Evolutionary conservation across 305 asterid genomes (phyloP).

Genomic region (Salvia sclarea): DNA sequence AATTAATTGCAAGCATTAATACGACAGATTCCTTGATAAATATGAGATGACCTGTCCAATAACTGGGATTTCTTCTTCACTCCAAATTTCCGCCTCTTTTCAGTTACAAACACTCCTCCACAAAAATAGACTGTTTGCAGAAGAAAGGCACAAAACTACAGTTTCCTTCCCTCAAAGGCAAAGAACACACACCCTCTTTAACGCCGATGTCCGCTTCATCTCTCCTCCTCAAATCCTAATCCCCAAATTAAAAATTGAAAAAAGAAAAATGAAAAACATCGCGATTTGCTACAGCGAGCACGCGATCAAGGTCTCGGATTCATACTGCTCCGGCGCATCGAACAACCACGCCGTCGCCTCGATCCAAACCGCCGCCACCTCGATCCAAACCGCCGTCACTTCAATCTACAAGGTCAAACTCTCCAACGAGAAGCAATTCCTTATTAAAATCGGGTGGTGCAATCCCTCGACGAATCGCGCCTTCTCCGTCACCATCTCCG

Average conservation of each 20-base stretch:
- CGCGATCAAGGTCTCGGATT: conserved; percentile 73
- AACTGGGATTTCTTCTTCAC: conserved; percentile 32
- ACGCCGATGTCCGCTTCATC: neutral
- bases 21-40: conserved; percentile 22
- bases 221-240: neutral
- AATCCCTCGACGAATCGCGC: conserved; percentile 35
- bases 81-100: conserved; percentile 16
- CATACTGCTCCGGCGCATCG: conserved; percentile 66
- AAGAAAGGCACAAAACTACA: conserved; percentile 45
- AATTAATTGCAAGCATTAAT: conserved; percentile 20
- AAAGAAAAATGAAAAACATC: conserved; percentile 54
- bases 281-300: conserved; percentile 68
- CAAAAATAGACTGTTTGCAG: conserved; percentile 35
- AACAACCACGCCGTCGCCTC: conserved; percentile 37
- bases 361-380: conserved; percentile 19
- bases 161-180: conserved; percentile 48
- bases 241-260: neutral
- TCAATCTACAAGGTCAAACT: conserved; percentile 56
- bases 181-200: conserved; percentile 38
- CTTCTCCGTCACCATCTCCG: conserved; percentile 46
- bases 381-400: conserved; percentile 51
- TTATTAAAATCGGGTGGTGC: conserved; percentile 60
- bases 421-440: conserved; percentile 37
- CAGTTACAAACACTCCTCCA: conserved; percentile 38
- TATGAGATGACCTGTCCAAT: conserved; percentile 27